phyloP scores from a whole-genome alignment of 345 rosid species.

The Hypericum perforatum region DNA sequence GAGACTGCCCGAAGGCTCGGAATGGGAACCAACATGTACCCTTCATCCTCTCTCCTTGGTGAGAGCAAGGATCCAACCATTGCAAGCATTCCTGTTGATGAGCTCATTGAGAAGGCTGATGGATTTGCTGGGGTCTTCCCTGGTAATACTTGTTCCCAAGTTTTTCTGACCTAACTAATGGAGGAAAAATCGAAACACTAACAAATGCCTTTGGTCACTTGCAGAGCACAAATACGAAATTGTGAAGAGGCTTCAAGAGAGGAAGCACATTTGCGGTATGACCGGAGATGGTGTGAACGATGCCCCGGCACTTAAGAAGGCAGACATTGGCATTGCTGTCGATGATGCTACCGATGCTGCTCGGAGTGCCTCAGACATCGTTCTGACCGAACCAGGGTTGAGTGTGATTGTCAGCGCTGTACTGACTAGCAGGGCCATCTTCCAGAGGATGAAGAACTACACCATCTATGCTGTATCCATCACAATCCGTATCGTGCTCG shows the following conservation, averaged over 20 bases:
- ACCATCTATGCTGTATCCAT: conserved; percentile 81
- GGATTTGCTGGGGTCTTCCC: conserved; percentile 90
- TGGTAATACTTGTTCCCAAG: conserved; percentile 25
- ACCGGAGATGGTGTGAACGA: conserved; percentile 86
- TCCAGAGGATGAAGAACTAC: conserved; percentile 93
- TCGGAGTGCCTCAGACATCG: conserved; percentile 72
- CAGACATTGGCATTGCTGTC: conserved; percentile 77
- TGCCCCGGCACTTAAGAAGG: conserved; percentile 75
- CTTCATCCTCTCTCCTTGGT: conserved; percentile 64
- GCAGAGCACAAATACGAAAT: conserved; percentile 76
- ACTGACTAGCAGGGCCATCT: conserved; percentile 70
- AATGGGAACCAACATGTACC: conserved; percentile 84
- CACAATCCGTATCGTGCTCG: conserved; percentile 73
- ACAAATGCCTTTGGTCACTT: not conserved
- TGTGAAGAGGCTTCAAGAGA: conserved; percentile 62
- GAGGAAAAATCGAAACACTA: no score
- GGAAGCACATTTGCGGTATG: conserved; percentile 78
- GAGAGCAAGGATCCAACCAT: conserved; percentile 44
- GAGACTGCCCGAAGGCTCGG: conserved; percentile 90
- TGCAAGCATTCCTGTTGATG: conserved; percentile 47
- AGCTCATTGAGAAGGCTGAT: conserved; percentile 74
- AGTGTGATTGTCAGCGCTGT: conserved; percentile 72
- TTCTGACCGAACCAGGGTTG: conserved; percentile 68
- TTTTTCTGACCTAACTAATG: no score
- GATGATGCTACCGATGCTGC: conserved; percentile 85